Base-by-base conservation (phyloP, 225 moss, liverwort and hornwort species). In the Bryoerythrophyllum caledonicum region DNA sequence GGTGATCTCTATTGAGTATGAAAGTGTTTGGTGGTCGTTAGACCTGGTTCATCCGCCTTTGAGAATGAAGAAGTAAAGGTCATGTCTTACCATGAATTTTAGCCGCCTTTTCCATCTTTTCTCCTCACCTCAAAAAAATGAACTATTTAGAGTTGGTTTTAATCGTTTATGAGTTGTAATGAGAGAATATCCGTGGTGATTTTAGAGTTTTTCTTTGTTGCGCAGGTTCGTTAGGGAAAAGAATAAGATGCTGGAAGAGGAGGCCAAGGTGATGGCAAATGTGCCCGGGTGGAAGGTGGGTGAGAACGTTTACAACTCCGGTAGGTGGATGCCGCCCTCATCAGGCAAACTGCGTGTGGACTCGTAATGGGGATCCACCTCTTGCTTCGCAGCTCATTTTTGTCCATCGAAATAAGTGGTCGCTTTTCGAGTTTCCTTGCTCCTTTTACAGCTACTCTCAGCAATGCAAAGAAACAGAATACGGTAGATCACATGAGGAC, bases 261-360 rank as follows among this genome's bases (percentile, higher is more conserved):
- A 97, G 81, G 78, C 84, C 43, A 85, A 79, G 83, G 82, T 94
- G 65, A 97, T 97, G 97, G 91, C 87, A 21, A 63, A 86, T 77
- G 89, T 93, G 63, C 92, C 89, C 54, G 92, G 94, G 51, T 97
- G 94, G 96, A 97, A 91, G 74, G 91, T 92, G 51, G 92, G 96
- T 19, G 91, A 93, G 63, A 94, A 86, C 66, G 90, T 94, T 1
- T 93, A 97, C 80, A 88, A 87, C 27, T 88, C 89, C 66, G 91
- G 94, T 55, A 88, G 91, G 74, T 94, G 92, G 91, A 91, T 97
- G 94, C 35, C 94, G 24, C 96, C 96, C 8, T 84, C 96, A 37
- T 90, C 88, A 53, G 94, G 96, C 24, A 97, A 97, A 89, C 68
- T 89, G 65, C 66, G 80, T 21, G 67, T 86, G 63, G 82, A 85